Evolutionary conservation across 345 rosid genomes (phyloP).

Genomic region (Salix caprea): DNA sequence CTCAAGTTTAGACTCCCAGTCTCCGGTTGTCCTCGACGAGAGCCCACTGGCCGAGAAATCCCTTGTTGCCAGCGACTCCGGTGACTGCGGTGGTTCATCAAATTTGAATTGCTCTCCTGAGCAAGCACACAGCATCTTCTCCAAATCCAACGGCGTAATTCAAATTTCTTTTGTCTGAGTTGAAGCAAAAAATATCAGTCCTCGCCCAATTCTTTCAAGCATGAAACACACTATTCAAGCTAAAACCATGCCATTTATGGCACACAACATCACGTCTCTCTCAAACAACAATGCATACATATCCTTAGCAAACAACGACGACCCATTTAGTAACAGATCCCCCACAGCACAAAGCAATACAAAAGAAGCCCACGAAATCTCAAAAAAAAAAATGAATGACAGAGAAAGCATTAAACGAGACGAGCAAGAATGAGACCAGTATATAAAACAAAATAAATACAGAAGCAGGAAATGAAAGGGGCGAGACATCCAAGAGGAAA

Average conservation of each 20-base stretch:
- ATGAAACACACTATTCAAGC: not conserved
- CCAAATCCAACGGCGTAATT: not conserved
- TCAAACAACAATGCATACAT: not conserved
- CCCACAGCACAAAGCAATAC: not conserved
- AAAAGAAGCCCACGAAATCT: not conserved
- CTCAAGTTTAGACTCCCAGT: constrained; percentile 78
- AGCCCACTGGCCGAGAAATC: constrained; percentile 89
- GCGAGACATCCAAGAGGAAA: constrained; percentile 8
- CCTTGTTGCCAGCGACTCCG: constrained; percentile 86
- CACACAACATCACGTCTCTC: not conserved
- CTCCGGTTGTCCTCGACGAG: constrained; percentile 65
- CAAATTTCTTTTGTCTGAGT: not conserved
- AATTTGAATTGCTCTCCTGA: constrained; percentile 91
- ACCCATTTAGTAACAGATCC: not conserved
- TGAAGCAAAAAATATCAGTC: not conserved
- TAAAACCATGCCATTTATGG: not conserved
- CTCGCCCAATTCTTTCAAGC: not conserved
- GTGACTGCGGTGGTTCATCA: constrained; percentile 84
- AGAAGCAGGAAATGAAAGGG: not conserved
- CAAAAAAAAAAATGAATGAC: not conserved
- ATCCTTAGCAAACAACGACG: not conserved
- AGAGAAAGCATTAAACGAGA: constrained; percentile 3
- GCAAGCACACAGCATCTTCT: constrained; percentile 88
- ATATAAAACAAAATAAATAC: not conserved
- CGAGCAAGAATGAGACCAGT: constrained; percentile 8